A percentile compares a stretch with the other conserved stretches of the same genome.
These are phyloP conservation scores for Pueraria montana DNA, from an alignment of 306 rosid species.

Conservation along the genomic window DNA sequence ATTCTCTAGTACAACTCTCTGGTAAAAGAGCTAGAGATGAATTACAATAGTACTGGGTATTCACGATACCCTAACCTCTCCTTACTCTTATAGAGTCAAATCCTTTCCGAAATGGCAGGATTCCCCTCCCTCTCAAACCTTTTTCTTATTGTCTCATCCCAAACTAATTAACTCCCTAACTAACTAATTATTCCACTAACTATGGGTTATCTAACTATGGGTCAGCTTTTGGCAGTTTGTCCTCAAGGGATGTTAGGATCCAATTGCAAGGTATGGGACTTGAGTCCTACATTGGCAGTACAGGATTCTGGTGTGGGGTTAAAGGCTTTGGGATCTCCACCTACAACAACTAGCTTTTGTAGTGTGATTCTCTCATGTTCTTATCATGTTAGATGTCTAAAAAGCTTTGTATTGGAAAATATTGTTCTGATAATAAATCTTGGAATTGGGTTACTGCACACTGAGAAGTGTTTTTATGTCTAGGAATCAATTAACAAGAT, in stretches of 20 bases:
- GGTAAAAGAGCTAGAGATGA: neutral
- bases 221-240: neutral
- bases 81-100: too few species aligned
- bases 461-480: neutral
- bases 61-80: neutral
- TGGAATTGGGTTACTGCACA: neutral
- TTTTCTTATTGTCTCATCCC: neutral
- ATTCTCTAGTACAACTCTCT: neutral
- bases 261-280: neutral
- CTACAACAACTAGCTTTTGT: neutral
- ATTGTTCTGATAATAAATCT: constrained; percentile 6
- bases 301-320: neutral
- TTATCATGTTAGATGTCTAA: neutral
- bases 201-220: neutral
- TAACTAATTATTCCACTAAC: neutral
- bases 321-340: neutral
- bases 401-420: neutral
- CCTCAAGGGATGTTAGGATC: neutral
- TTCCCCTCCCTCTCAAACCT: neutral
- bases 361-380: neutral
- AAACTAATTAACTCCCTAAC: neutral
- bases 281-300: neutral
- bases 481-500: neutral
- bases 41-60: neutral
- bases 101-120: neutral